Evolutionary conservation across 2,329 filamentous ascomycete genomes (phyloP), one percentile per base, ranked within the genome.

Genomic region (Ramularia collo-cygni): DNA sequence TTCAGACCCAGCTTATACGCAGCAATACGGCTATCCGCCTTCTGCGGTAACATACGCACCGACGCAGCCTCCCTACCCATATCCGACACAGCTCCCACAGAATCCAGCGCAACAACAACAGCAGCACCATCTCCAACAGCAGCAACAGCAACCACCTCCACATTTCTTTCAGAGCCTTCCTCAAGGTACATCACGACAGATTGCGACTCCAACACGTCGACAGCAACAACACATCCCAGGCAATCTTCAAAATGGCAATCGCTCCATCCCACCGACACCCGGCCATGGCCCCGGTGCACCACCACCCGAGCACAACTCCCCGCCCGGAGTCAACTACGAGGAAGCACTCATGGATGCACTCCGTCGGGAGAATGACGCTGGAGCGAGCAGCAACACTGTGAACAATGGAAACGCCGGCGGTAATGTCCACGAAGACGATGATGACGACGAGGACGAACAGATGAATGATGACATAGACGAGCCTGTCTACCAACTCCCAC

Each of bases 401-500:
- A 29, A 40, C 13, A 42, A 44, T 13, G 35, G 48, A 12, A 32
- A 38, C 14, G 28, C 44, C 15, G 29, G 42, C 4, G 38, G 49
- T 10, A 46, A 47, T 18, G 44, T 53, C 28, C 52, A 56, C 8
- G 46, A 55, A 15, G 48, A 54, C 17, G 51, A 55, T 12, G 48
- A 52, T 17, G 48, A 52, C 9, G 46, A 50, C 24, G 48, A 53
- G 8, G 45, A 48, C 4, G 45, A 43, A 4, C 41, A 46, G 12
- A 35, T 37, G 31, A 33, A 40, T 10, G 40, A 43, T 8, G 46
- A 50, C 27, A 38, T 38, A 6, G 42, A 53, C 18, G 53, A 56
- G 35, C 53, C 57, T 1, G 46, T 60, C 6, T 60, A 54, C 35
- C 50, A 56, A 26, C 38, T 60, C 12, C 56, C 58, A 9, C 55